Conservation (phyloP, 495 filamentous ascomycete genomes). For the Tetracladium setigerum region DNA sequence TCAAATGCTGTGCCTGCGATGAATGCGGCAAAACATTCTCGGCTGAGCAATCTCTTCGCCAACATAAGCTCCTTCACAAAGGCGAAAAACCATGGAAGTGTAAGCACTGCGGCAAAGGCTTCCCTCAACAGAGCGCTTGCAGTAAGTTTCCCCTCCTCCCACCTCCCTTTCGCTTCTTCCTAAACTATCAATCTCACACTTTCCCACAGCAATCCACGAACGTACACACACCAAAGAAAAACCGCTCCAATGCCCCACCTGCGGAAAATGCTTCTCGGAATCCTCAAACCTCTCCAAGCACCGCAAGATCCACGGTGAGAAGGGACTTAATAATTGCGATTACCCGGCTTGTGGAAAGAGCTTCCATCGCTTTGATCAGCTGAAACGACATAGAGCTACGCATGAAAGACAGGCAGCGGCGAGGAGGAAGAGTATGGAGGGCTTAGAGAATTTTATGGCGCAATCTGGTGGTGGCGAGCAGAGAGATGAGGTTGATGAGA, state of each 20-base stretch:
- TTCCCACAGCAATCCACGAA: conserved; percentile 43
- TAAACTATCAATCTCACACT: conserved; percentile 4
- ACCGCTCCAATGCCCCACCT: conserved; percentile 38
- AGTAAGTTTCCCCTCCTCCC: conserved; percentile 29
- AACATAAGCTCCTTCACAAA: conserved; percentile 54
- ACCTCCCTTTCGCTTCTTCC: neutral
- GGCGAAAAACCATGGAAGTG: conserved; percentile 54
- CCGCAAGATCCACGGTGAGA: conserved; percentile 40
- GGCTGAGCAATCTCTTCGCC: conserved; percentile 50
- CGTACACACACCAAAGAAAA: conserved; percentile 44
- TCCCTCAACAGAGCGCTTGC: conserved; percentile 47
- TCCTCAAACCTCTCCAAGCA: conserved; percentile 51
- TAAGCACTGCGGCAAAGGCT: conserved; percentile 41
- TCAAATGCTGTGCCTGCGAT: conserved; percentile 48
- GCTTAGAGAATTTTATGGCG: no score
- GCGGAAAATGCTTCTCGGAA: conserved; percentile 43
- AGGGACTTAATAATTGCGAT: conserved; percentile 39
- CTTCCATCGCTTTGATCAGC: conserved; percentile 50
- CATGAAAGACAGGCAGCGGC: neutral
- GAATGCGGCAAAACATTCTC: conserved; percentile 49
- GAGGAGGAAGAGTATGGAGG: no score
- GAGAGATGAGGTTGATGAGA: neutral
- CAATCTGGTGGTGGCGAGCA: neutral
- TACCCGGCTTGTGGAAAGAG: conserved; percentile 39
- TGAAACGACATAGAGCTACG: conserved; percentile 29